These are phyloP conservation scores for Hippophae rhamnoides DNA, from an alignment of 306 rosid genomes.

Conservation along the genomic window DNA sequence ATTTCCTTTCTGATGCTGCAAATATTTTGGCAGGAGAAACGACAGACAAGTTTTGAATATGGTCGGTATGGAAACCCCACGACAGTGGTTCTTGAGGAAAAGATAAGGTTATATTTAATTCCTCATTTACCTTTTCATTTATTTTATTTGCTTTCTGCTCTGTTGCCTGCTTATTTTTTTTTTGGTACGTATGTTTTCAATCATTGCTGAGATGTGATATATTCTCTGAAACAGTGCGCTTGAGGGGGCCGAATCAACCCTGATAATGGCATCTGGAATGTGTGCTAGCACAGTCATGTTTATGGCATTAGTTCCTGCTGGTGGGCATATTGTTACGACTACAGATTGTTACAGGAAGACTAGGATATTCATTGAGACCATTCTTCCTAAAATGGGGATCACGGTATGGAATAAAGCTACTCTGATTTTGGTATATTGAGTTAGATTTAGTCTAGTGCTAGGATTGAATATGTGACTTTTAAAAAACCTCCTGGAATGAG, in stretches of 20 bases:
- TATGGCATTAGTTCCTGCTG: conserved; percentile 91
- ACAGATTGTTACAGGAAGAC: conserved; percentile 96
- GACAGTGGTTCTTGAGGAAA: conserved; percentile 77
- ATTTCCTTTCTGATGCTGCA: not conserved
- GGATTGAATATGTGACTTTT: not conserved
- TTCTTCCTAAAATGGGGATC: conserved; percentile 93
- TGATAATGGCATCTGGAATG: conserved; percentile 93
- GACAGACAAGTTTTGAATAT: conserved; percentile 64
- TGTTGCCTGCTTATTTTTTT: not conserved
- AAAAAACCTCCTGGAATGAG: not conserved
- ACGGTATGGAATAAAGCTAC: conserved; percentile 31
- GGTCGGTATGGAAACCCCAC: conserved; percentile 98
- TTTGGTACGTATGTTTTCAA: conserved; percentile 4
- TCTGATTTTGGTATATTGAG: not conserved
- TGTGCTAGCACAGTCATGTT: conserved; percentile 72
- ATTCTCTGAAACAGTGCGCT: conserved; percentile 49
- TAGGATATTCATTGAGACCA: conserved; percentile 70
- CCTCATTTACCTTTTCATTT: not conserved
- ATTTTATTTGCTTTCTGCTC: not conserved
- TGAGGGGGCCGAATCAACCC: conserved; percentile 96
- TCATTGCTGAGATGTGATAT: conserved; percentile 8
- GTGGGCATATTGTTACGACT: conserved; percentile 95
- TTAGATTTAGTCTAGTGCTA: not conserved
- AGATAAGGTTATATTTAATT: conserved; percentile 58
- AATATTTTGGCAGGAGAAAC: conserved; percentile 59